Evolutionary conservation across 2,329 filamentous ascomycete species (phyloP).

Genomic region (Arthrinium puccinioides): DNA sequence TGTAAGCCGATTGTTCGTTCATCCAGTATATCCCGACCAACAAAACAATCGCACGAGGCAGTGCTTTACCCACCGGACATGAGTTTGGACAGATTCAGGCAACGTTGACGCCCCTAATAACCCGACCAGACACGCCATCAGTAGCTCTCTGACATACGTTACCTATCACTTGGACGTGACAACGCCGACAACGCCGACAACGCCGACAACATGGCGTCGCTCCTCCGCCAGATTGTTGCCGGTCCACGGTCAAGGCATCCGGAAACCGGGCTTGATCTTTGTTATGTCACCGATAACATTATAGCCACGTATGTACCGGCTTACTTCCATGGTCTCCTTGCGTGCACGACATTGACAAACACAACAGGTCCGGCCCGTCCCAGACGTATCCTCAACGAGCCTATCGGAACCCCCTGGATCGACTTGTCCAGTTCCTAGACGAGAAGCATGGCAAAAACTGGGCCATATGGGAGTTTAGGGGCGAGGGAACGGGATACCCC

Average conservation of each 20-base stretch:
- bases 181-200: too few relatives aligned
- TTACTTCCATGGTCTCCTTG: background rate
- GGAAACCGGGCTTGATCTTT: conserved; percentile 85
- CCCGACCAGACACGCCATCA: too few relatives aligned
- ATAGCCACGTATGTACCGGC: conserved; percentile 46
- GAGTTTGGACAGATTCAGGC: too few relatives aligned
- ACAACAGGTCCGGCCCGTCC: conserved; percentile 76
- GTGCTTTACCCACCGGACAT: too few relatives aligned
- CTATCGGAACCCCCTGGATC: conserved; percentile 88
- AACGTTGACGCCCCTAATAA: too few relatives aligned
- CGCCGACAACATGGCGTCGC: conserved; percentile 59
- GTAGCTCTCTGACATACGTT: too few relatives aligned
- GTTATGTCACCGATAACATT: conserved; percentile 85
- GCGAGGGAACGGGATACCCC: conserved; percentile 92
- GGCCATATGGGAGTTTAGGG: conserved; percentile 97
- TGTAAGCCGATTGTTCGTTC: too few relatives aligned
- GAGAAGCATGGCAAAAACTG: conserved; percentile 74
- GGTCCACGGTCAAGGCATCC: conserved; percentile 76
- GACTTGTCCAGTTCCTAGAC: conserved; percentile 83
- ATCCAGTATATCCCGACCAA: too few relatives aligned
- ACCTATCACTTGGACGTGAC: too few relatives aligned
- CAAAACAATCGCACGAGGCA: too few relatives aligned
- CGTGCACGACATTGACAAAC: conserved; percentile 12
- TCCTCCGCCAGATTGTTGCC: conserved; percentile 87
- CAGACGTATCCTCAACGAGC: conserved; percentile 84